Conservation (phyloP, 1,284 basidiomycete species). For the Inonotus hispidus region DNA sequence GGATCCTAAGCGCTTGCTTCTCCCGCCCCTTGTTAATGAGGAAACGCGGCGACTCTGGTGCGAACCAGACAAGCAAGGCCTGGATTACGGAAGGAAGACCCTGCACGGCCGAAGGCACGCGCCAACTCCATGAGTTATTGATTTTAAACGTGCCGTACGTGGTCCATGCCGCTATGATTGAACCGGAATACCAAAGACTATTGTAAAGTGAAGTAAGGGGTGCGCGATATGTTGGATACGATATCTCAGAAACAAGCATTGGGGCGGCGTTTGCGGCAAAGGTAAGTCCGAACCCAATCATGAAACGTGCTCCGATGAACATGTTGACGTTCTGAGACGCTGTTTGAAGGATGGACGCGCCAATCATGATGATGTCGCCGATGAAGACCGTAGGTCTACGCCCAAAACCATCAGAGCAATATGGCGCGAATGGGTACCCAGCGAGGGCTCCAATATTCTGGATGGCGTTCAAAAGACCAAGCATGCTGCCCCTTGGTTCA, state of each 20-base stretch:
- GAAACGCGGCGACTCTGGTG: slow-evolving; percentile 59
- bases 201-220: slow-evolving; percentile 51
- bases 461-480: slow-evolving; percentile 27
- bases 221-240: slow-evolving; percentile 49
- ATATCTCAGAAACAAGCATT: slow-evolving; percentile 49
- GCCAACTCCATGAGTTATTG: slow-evolving; percentile 48
- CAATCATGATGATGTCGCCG: slow-evolving; percentile 27
- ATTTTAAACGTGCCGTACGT: slow-evolving; percentile 56
- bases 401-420: slow-evolving; percentile 27
- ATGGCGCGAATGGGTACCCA: slow-evolving; percentile 27
- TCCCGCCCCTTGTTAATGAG: slow-evolving; percentile 48
- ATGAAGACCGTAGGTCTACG: slow-evolving; percentile 26
- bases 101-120: slow-evolving; percentile 58
- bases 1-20: slow-evolving; percentile 39
- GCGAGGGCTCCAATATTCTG: slow-evolving; percentile 18
- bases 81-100: slow-evolving; percentile 53
- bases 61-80: slow-evolving; percentile 46
- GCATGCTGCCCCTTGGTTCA: slow-evolving; percentile 26
- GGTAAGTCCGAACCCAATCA: slow-evolving; percentile 51
- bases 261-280: slow-evolving; percentile 48
- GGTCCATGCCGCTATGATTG: slow-evolving; percentile 42
- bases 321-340: slow-evolving; percentile 27
- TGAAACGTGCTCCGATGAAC: slow-evolving; percentile 33
- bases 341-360: slow-evolving; percentile 27
- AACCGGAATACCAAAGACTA: slow-evolving; percentile 40